phyloP scores from a whole-genome alignment of 768 basidiomycete genomes.

The Termitomyces sp. region DNA sequence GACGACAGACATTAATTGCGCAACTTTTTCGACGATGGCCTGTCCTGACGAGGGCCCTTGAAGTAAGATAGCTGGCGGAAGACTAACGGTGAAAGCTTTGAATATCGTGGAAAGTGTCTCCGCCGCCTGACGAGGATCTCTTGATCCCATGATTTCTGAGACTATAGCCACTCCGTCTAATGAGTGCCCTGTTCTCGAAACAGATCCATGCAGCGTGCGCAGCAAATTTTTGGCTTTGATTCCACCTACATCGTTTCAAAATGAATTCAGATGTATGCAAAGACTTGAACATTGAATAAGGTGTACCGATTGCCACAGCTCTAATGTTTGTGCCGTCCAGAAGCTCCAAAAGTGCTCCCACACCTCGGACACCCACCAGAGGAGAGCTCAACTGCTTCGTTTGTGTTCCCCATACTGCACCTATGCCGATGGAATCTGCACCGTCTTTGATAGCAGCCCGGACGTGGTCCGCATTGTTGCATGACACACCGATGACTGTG shows the following conservation, averaged over 20 bases:
- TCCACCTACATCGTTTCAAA: slow-evolving; percentile 53
- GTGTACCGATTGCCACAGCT: slow-evolving; percentile 83
- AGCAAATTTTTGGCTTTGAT: slow-evolving; percentile 79
- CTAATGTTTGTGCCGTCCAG: slow-evolving; percentile 63
- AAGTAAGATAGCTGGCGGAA: neutral
- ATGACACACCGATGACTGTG: slow-evolving; percentile 78
- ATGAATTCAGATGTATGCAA: neutral
- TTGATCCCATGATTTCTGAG: slow-evolving; percentile 76
- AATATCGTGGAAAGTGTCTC: slow-evolving; percentile 40
- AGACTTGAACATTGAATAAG: neutral
- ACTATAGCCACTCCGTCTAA: slow-evolving; percentile 88
- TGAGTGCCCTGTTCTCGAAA: slow-evolving; percentile 50
- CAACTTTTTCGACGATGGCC: slow-evolving; percentile 40
- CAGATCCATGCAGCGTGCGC: slow-evolving; percentile 69
- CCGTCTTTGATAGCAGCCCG: slow-evolving; percentile 55
- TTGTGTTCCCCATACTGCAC: slow-evolving; percentile 75
- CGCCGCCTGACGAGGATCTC: slow-evolving; percentile 51
- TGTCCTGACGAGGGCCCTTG: slow-evolving; percentile 14
- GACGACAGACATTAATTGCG: slow-evolving; percentile 47
- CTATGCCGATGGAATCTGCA: slow-evolving; percentile 87
- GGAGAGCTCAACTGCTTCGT: slow-evolving; percentile 72
- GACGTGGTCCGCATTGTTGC: slow-evolving; percentile 66
- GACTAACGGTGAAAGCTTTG: slow-evolving; percentile 34
- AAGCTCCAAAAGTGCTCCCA: slow-evolving; percentile 61
- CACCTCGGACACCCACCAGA: slow-evolving; percentile 68